These are phyloP conservation scores for Aspergillus sp. DNA, from an alignment of 2,329 filamentous ascomycete genomes.

Conservation along the genomic window DNA sequence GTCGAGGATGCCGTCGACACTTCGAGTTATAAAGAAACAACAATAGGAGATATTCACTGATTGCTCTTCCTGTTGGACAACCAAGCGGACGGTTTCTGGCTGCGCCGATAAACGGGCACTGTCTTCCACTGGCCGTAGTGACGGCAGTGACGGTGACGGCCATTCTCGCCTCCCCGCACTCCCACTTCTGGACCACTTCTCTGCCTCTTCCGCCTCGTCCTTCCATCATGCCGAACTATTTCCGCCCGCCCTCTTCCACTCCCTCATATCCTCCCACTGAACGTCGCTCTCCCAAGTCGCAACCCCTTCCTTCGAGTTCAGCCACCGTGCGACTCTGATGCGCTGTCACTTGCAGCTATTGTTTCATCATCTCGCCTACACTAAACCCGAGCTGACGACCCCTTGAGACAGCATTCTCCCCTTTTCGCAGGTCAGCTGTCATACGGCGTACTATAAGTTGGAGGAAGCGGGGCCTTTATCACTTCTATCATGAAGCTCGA, in stretches of 20 bases:
- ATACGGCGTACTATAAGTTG: background rate
- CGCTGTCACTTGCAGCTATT: conserved; percentile 19
- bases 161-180: conserved; percentile 6
- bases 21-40: background rate
- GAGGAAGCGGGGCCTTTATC: background rate
- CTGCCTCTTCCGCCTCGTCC: background rate
- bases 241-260: conserved; percentile 15
- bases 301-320: conserved; percentile 8
- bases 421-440: background rate
- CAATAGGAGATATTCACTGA: too few species aligned
- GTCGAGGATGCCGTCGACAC: background rate
- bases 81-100: too few species aligned
- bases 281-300: background rate
- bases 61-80: background rate
- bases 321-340: conserved; percentile 24
- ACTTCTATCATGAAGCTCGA: conserved; percentile 30
- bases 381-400: conserved; percentile 18
- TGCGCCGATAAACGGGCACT: background rate
- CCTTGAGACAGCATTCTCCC: conserved; percentile 10
- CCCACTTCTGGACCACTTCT: background rate
- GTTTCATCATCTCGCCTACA: conserved; percentile 21
- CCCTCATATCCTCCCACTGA: conserved; percentile 6
- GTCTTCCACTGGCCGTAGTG: background rate
- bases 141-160: background rate
- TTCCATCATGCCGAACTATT: conserved; percentile 3